Percentiles rank a stretch among this genome's conserved stretches.
Conservation (phyloP, 148 eudicot genomes). For the Dianthus caryophyllus region DNA sequence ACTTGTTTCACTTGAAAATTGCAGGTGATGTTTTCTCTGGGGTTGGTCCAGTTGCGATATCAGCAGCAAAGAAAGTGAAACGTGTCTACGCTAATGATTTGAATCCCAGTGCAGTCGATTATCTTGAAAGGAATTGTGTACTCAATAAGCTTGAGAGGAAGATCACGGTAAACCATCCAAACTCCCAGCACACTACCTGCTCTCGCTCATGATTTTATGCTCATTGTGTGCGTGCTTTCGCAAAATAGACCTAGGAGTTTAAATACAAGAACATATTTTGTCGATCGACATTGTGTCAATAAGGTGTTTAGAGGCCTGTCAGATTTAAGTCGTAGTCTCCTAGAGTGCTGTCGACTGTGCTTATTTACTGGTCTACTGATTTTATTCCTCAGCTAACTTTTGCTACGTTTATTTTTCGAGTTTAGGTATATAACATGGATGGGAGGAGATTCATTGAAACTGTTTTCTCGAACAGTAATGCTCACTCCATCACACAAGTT, state of each 20-base stretch:
- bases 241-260: not conserved
- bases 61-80: conserved; percentile 90
- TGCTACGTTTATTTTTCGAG: conserved; percentile 18
- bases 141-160: conserved; percentile 88
- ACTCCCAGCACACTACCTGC: not conserved
- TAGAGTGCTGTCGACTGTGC: too few relatives aligned
- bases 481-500: conserved; percentile 66
- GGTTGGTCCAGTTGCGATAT: conserved; percentile 92
- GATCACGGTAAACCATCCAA: conserved; percentile 48
- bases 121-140: conserved; percentile 67
- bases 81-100: conserved; percentile 91
- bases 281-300: not conserved
- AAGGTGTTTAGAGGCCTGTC: too few relatives aligned
- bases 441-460: conserved; percentile 82
- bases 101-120: conserved; percentile 82
- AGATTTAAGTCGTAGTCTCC: too few relatives aligned
- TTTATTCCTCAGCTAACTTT: not conserved
- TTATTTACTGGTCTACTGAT: not conserved
- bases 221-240: too few relatives aligned
- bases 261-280: not conserved
- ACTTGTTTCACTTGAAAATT: not conserved
- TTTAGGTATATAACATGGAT: conserved; percentile 88
- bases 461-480: conserved; percentile 48
- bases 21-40: conserved; percentile 97
- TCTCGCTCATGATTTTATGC: not conserved